phyloP scores from a whole-genome alignment of 129 eudicot genomes.

The Chrysanthemum lavandulifolium region DNA sequence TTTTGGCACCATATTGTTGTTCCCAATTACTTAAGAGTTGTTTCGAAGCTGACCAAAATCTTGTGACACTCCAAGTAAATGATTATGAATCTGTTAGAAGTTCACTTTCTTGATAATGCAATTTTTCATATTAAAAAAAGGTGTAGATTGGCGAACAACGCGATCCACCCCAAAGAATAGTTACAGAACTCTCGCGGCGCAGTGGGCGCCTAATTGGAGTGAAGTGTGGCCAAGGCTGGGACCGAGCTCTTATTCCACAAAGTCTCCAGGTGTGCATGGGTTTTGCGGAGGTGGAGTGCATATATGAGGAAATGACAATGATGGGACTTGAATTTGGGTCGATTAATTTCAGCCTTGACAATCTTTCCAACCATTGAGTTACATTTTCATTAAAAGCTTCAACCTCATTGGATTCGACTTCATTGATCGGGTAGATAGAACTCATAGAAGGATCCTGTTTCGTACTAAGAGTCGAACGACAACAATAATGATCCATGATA shows the following conservation, averaged over 20 bases:
- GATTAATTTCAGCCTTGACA: no score
- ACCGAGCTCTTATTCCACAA: no score
- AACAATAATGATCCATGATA: conserved; percentile 53
- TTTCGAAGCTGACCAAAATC: conserved; percentile 34
- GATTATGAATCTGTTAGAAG: conserved; percentile 26
- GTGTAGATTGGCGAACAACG: no score
- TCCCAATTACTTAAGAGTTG: conserved; percentile 38
- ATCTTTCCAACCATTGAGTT: conserved; percentile 22
- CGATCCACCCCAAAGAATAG: no score
- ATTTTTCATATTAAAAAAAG: conserved; percentile 29
- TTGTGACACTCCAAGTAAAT: conserved; percentile 35
- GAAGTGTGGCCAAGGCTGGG: no score
- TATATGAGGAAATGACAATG: no score
- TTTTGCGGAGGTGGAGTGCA: no score
- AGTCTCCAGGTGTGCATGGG: no score
- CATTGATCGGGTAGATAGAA: conserved; percentile 50
- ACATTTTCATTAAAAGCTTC: conserved; percentile 54
- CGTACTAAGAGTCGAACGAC: conserved; percentile 52
- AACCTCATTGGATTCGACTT: conserved; percentile 30
- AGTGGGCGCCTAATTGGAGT: no score
- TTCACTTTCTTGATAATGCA: background rate
- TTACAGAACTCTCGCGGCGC: no score
- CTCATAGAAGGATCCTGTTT: conserved; percentile 44
- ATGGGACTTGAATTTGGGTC: no score
- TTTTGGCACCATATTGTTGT: conserved; percentile 26